These are phyloP conservation scores for Borealophlyctis nickersoniae DNA, from an alignment of 192 early-diverging fungal species.

Conservation along the genomic window DNA sequence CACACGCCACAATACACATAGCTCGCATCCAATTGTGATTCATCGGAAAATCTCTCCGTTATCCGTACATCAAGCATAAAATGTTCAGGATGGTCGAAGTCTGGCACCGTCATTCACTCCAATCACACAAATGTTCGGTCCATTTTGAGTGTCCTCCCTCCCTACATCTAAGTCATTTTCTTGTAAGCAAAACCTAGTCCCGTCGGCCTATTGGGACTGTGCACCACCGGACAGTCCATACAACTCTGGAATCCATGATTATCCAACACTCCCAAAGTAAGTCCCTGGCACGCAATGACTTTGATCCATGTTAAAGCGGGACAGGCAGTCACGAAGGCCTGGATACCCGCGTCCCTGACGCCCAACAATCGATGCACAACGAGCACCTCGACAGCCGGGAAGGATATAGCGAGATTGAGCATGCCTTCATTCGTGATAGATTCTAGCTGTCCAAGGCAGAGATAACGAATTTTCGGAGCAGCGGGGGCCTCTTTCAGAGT, in stretches of 20 bases:
- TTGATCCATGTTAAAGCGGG: slow-evolving; percentile 11
- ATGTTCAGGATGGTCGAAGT: too few species aligned
- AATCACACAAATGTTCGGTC: too few species aligned
- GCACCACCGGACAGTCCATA: slow-evolving; percentile 14
- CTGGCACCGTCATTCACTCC: too few species aligned
- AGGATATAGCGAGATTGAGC: background rate
- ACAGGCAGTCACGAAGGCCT: background rate
- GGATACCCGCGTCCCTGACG: slow-evolving; percentile 10
- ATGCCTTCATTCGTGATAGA: background rate
- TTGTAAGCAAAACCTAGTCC: slow-evolving; percentile 11
- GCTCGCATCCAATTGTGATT: too few species aligned
- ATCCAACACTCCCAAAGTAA: slow-evolving; percentile 15
- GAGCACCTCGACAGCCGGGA: slow-evolving; percentile 1
- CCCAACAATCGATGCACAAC: background rate
- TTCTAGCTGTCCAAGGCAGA: slow-evolving; percentile 6
- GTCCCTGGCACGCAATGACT: slow-evolving; percentile 3
- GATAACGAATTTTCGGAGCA: slow-evolving; percentile 6
- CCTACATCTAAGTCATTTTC: slow-evolving; percentile 7
- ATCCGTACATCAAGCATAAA: too few species aligned
- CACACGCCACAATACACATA: too few species aligned
- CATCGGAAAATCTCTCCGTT: too few species aligned
- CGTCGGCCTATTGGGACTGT: slow-evolving; percentile 7
- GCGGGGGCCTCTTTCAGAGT: background rate
- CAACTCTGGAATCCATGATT: slow-evolving; percentile 6
- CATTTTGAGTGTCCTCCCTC: too few species aligned